Evolutionary conservation across 2,329 filamentous ascomycete genomes (phyloP).

Genomic region (Aspergillus fischeri): DNA sequence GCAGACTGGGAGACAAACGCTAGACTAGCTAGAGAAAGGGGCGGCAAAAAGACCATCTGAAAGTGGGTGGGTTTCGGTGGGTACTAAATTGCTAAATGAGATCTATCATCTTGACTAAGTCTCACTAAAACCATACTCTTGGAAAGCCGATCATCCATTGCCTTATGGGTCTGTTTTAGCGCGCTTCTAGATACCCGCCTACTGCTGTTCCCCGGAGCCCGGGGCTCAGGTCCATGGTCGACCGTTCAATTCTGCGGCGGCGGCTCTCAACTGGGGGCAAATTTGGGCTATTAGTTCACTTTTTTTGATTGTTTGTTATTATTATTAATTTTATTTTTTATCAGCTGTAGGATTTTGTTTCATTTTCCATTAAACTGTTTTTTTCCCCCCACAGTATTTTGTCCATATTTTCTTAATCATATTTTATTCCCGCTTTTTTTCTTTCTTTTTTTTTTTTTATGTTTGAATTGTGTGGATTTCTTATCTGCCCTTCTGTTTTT

Average conservation of each 20-base stretch:
- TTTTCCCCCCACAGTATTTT: slow-evolving; percentile 10
- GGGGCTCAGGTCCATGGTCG: slow-evolving; percentile 26
- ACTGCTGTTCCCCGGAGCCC: slow-evolving; percentile 34
- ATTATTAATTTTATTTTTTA: background rate
- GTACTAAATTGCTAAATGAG: slow-evolving; percentile 16
- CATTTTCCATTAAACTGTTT: slow-evolving; percentile 7
- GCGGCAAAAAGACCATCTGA: background rate
- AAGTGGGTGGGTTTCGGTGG: background rate
- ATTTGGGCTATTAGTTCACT: slow-evolving; percentile 6
- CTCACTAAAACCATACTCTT: slow-evolving; percentile 32
- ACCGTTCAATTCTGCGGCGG: slow-evolving; percentile 21
- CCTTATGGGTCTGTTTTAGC: slow-evolving; percentile 29
- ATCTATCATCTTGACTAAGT: slow-evolving; percentile 37
- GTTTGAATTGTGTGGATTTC: background rate
- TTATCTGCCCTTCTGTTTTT: slow-evolving; percentile 3
- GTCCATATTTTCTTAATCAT: slow-evolving; percentile 13
- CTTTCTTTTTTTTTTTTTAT: slow-evolving; percentile 2
- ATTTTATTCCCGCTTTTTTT: background rate
- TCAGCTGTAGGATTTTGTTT: slow-evolving; percentile 5
- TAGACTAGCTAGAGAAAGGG: background rate
- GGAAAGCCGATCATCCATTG: slow-evolving; percentile 33
- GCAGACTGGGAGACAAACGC: background rate
- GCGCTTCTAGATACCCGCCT: slow-evolving; percentile 24
- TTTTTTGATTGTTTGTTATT: slow-evolving; percentile 7
- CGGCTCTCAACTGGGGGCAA: slow-evolving; percentile 16